Conservation (phyloP, 805 yeast species). For the Ogataea nitratoaversa region DNA sequence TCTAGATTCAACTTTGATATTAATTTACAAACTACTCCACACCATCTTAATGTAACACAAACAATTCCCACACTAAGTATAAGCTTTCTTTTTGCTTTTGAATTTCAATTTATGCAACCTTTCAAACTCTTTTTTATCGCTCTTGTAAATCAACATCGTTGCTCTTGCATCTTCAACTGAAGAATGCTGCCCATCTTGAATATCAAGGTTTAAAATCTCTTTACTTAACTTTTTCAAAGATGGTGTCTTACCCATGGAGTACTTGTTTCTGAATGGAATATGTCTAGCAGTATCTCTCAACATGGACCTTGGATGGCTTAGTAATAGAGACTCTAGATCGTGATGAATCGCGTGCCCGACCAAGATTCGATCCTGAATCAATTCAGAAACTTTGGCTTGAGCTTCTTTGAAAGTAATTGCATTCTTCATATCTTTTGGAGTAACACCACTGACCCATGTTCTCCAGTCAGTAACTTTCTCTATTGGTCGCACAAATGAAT, state of each 20-base stretch:
- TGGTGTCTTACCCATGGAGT: slow-evolving; percentile 68
- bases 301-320: slow-evolving; percentile 61
- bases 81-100: slow-evolving; percentile 12
- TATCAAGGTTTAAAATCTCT: slow-evolving; percentile 52
- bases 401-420: slow-evolving; percentile 70
- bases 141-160: slow-evolving; percentile 74
- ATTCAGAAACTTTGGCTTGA: slow-evolving; percentile 48
- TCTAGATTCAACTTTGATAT: too few species aligned
- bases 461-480: slow-evolving; percentile 85
- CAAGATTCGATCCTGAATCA: slow-evolving; percentile 52
- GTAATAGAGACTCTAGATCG: slow-evolving; percentile 63
- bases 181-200: slow-evolving; percentile 75
- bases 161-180: slow-evolving; percentile 90
- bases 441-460: slow-evolving; percentile 87
- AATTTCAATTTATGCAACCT: slow-evolving; percentile 29
- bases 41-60: too few species aligned
- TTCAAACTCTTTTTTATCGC: slow-evolving; percentile 61
- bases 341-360: slow-evolving; percentile 86
- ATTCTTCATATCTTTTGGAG: slow-evolving; percentile 60
- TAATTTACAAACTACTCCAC: too few species aligned
- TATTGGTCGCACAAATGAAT: slow-evolving; percentile 69
- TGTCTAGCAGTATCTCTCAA: slow-evolving; percentile 75
- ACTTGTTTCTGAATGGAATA: slow-evolving; percentile 49
- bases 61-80: too few species aligned
- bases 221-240: slow-evolving; percentile 60